Conservation (phyloP, 1,284 basidiomycete species). For the Trichosporon ovoides region DNA sequence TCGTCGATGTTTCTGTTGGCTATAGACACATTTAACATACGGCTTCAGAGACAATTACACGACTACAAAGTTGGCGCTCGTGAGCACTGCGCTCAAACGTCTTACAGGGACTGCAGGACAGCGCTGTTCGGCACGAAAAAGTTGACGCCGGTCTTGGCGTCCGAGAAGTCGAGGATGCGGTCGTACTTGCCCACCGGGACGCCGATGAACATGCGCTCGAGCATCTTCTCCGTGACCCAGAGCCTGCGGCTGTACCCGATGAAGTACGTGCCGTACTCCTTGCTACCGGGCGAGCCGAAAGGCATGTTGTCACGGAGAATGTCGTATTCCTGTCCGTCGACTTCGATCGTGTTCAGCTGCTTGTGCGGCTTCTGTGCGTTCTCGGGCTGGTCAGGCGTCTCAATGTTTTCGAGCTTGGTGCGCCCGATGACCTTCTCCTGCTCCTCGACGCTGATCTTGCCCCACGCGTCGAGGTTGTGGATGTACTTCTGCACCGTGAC, state of each 20-base stretch:
- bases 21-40: too few relatives aligned
- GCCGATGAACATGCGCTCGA: constrained; percentile 21
- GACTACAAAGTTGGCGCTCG: neutral
- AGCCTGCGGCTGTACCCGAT: constrained; percentile 18
- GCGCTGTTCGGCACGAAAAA: constrained; percentile 17
- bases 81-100: neutral
- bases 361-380: constrained; percentile 20
- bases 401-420: constrained; percentile 20
- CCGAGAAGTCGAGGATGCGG: constrained; percentile 17
- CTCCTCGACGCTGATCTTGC: constrained; percentile 10
- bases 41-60: neutral
- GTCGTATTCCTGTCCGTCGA: constrained; percentile 15
- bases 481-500: constrained; percentile 20
- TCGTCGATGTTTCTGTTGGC: too few relatives aligned
- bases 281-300: constrained; percentile 14
- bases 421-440: constrained; percentile 19
- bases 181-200: constrained; percentile 18
- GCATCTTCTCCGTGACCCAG: constrained; percentile 23
- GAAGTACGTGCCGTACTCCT: constrained; percentile 21
- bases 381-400: constrained; percentile 12
- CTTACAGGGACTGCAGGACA: constrained; percentile 3
- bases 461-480: constrained; percentile 18
- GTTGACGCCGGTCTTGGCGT: constrained; percentile 13
- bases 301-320: constrained; percentile 26
- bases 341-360: constrained; percentile 15